Conservation (phyloP, 768 basidiomycete species). For the Lyophyllum semitale region DNA sequence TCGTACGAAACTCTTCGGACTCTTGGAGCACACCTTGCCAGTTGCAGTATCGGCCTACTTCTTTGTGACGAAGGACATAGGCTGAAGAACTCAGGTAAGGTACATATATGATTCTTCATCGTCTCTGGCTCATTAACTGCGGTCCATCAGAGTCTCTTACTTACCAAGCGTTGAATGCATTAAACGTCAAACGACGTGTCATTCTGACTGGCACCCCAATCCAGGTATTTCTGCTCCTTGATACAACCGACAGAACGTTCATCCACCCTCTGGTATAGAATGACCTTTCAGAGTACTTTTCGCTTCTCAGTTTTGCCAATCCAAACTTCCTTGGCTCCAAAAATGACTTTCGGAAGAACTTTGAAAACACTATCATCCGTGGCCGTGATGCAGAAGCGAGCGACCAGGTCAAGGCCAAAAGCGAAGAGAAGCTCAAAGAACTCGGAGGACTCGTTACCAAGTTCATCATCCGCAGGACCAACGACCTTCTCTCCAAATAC, state of each 20-base stretch:
- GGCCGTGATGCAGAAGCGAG: conserved; percentile 89
- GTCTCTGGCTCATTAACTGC: background rate
- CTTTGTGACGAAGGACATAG: conserved; percentile 97
- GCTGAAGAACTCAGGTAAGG: conserved; percentile 87
- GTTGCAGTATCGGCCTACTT: conserved; percentile 85
- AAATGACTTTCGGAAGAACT: conserved; percentile 93
- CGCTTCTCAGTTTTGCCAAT: conserved; percentile 90
- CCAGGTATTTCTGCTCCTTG: conserved; percentile 49
- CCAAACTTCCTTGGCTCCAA: conserved; percentile 87
- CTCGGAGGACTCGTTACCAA: conserved; percentile 84
- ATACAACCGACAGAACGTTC: background rate
- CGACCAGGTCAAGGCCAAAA: conserved; percentile 72
- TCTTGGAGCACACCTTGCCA: conserved; percentile 72
- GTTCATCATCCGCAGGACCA: conserved; percentile 94
- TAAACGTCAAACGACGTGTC: conserved; percentile 88
- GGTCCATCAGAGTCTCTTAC: conserved; percentile 72
- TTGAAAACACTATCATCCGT: conserved; percentile 87
- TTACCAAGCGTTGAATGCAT: conserved; percentile 77
- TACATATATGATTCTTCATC: background rate
- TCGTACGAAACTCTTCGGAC: conserved; percentile 95
- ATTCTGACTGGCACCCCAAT: conserved; percentile 95
- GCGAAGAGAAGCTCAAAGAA: conserved; percentile 90
- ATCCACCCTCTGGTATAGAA: conserved; percentile 53
- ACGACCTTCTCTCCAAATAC: conserved; percentile 94
- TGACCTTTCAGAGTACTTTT: conserved; percentile 93